These are phyloP conservation scores for Sporothrix protearum DNA, from an alignment of 2,329 filamentous ascomycete species.

Conservation along the genomic window DNA sequence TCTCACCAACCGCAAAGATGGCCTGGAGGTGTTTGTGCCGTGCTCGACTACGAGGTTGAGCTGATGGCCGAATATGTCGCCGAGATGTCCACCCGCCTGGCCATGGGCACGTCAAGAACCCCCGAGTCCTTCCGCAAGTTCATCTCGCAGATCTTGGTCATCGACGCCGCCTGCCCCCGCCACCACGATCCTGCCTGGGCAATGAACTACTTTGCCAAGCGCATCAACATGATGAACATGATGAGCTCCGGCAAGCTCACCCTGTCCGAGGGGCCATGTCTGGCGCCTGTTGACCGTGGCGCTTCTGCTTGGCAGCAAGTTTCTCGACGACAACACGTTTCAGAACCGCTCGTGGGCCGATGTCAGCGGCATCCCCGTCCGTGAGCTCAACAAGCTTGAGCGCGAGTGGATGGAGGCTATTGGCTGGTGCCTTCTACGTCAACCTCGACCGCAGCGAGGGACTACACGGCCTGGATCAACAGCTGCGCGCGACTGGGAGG, in stretches of 20 bases:
- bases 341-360: constrained; percentile 97
- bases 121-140: constrained; percentile 77
- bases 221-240: constrained; percentile 70
- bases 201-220: constrained; percentile 83
- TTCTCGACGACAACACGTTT: constrained; percentile 94
- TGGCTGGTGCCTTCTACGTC: constrained; percentile 82
- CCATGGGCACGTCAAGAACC: constrained; percentile 53
- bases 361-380: constrained; percentile 82
- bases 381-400: constrained; percentile 81
- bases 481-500: constrained; percentile 59
- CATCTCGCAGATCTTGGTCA: constrained; percentile 79
- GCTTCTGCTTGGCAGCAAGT: constrained; percentile 87
- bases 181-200: constrained; percentile 82
- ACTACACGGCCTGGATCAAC: constrained; percentile 60
- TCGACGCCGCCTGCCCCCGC: constrained; percentile 87
- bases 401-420: constrained; percentile 83
- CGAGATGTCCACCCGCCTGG: constrained; percentile 69
- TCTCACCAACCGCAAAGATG: constrained; percentile 46
- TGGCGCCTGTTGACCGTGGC: constrained; percentile 85
- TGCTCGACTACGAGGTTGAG: constrained; percentile 96
- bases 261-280: constrained; percentile 66
- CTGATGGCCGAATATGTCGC: constrained; percentile 93
- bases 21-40: constrained; percentile 82
- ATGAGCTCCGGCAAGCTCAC: constrained; percentile 47
- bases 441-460: constrained; percentile 73